Conservation (phyloP, 73 alveolate genomes). For the Paramecium caudatum region DNA sequence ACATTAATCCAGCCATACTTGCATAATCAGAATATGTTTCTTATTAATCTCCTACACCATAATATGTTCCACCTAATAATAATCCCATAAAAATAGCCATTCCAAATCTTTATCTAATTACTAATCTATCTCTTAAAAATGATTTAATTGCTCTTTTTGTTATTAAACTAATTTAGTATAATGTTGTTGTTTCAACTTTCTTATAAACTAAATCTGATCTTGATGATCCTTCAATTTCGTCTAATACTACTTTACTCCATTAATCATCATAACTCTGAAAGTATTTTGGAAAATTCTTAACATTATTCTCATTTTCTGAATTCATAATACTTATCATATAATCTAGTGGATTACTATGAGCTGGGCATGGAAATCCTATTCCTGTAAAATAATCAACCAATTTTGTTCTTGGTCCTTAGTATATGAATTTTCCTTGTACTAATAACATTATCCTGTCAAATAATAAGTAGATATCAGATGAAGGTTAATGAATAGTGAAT, state of each 20-base stretch:
- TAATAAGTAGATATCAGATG: constrained; percentile 78
- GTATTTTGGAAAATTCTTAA: constrained; percentile 41
- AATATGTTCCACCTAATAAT: neutral
- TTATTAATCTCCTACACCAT: neutral
- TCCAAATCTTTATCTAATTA: constrained; percentile 31
- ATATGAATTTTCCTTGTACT: constrained; percentile 79
- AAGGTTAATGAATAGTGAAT: constrained; percentile 88
- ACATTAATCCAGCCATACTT: constrained; percentile 54
- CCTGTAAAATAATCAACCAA: constrained; percentile 81
- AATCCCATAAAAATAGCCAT: neutral
- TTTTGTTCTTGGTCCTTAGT: constrained; percentile 78
- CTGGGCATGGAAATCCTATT: constrained; percentile 84
- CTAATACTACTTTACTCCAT: neutral
- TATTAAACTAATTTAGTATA: neutral
- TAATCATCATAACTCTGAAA: constrained; percentile 18
- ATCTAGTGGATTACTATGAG: constrained; percentile 89
- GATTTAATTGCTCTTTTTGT: neutral
- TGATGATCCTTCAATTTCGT: constrained; percentile 28
- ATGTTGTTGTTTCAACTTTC: neutral
- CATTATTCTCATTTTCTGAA: constrained; percentile 44
- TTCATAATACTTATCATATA: constrained; percentile 78
- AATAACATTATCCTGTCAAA: constrained; percentile 74
- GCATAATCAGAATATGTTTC: neutral
- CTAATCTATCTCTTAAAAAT: neutral
- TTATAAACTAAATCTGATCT: constrained; percentile 7